Percentiles rank a stretch among this genome's conserved stretches.
These are phyloP conservation scores for Lachancea lanzarotensis DNA, from an alignment of 805 yeast species.

Conservation along the genomic window DNA sequence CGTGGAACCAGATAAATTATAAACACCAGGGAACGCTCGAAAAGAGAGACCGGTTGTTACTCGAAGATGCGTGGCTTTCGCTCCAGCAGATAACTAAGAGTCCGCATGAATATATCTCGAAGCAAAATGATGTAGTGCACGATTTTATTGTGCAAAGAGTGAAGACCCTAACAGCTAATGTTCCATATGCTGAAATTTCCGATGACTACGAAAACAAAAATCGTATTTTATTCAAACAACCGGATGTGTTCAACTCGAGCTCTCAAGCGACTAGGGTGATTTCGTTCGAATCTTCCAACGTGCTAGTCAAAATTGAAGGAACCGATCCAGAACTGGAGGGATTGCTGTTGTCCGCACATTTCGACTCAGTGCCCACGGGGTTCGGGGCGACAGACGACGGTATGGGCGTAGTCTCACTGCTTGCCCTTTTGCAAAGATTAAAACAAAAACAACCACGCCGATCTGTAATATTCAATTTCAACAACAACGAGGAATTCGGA, in stretches of 20 bases:
- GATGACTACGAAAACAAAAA: constrained; percentile 35
- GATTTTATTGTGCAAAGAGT: constrained; percentile 42
- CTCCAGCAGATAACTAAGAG: constrained; percentile 59
- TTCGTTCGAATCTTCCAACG: constrained; percentile 79
- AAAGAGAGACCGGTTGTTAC: constrained; percentile 28
- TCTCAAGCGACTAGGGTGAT: constrained; percentile 43
- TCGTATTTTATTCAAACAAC: constrained; percentile 46
- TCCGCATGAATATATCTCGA: constrained; percentile 76
- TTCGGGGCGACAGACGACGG: constrained; percentile 92
- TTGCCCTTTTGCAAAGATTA: constrained; percentile 58
- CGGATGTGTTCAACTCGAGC: constrained; percentile 40
- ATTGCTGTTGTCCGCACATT: constrained; percentile 75
- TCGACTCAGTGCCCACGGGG: constrained; percentile 81
- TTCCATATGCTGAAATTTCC: constrained; percentile 27
- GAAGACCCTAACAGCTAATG: background rate
- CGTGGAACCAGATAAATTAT: constrained; percentile 18
- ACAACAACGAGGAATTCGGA: constrained; percentile 87
- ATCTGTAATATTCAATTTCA: constrained; percentile 75
- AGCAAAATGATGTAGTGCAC: constrained; percentile 70
- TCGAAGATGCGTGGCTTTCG: constrained; percentile 54
- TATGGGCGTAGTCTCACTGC: constrained; percentile 73
- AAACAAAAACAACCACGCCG: constrained; percentile 51
- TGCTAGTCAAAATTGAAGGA: constrained; percentile 73
- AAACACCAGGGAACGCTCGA: constrained; percentile 32
- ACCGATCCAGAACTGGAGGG: constrained; percentile 52